Evolutionary conservation across 2,329 filamentous ascomycete species (phyloP).

Genomic region (Verticillium albo-atrum): DNA sequence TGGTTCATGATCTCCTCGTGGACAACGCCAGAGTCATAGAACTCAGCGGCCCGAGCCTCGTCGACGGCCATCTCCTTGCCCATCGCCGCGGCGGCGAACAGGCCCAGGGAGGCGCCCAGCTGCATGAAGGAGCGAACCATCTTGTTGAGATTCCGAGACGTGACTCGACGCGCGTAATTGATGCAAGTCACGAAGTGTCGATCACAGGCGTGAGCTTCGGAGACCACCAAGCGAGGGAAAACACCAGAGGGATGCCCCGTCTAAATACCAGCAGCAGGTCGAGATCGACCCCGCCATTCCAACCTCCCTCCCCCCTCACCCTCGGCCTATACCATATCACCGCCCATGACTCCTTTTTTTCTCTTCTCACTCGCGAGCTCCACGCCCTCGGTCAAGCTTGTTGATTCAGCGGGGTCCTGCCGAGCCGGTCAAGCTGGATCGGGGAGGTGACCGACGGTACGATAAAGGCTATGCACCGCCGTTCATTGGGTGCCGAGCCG

Average conservation of each 20-base stretch:
- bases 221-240: too few species aligned
- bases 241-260: too few species aligned
- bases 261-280: too few species aligned
- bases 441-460: background rate
- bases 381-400: background rate
- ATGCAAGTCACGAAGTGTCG: background rate
- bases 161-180: background rate
- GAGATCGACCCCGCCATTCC: too few species aligned
- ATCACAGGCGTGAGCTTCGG: too few species aligned
- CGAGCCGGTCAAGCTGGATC: background rate
- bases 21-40: constrained; percentile 11
- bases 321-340: background rate
- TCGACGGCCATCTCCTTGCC: constrained; percentile 13
- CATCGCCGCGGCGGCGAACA: background rate
- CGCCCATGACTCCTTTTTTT: background rate
- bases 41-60: constrained; percentile 8
- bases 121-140: background rate
- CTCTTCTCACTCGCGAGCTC: background rate
- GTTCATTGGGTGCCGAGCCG: background rate
- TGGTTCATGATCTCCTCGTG: constrained; percentile 12
- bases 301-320: too few species aligned
- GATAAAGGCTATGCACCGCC: background rate
- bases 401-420: background rate
- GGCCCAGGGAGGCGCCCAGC: background rate
- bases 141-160: background rate